Conservation (phyloP, 78 protist species). For the Acrasis kona region DNA sequence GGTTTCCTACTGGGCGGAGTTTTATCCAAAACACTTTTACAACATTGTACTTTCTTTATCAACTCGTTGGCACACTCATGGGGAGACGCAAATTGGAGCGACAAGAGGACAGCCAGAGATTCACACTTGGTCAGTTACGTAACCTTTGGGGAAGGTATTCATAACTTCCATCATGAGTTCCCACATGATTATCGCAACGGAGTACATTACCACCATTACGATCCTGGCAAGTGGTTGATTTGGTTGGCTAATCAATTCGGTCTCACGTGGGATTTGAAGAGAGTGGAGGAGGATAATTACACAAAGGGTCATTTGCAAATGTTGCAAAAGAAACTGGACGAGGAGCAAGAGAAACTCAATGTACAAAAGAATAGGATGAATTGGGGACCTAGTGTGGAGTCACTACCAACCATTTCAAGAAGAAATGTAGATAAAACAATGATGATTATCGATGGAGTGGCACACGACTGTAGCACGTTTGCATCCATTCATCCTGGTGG, state of each 20-base stretch:
- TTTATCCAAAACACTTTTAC: constrained; percentile 32
- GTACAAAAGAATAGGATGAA: not conserved
- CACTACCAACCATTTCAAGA: not conserved
- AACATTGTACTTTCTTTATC: constrained; percentile 74
- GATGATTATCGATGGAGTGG: not conserved
- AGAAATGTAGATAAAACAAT: not conserved
- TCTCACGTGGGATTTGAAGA: constrained; percentile 32
- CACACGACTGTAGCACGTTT: not conserved
- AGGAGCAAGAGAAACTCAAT: too few relatives aligned
- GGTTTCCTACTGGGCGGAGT: constrained; percentile 58
- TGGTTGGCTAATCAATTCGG: constrained; percentile 27
- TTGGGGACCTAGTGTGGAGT: constrained; percentile 3
- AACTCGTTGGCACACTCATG: constrained; percentile 73
- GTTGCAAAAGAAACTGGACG: constrained; percentile 12
- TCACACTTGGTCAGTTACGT: constrained; percentile 48
- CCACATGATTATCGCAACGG: constrained; percentile 77
- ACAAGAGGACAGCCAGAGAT: constrained; percentile 44
- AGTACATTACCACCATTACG: constrained; percentile 48
- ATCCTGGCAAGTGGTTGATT: constrained; percentile 78
- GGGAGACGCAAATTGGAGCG: constrained; percentile 56
- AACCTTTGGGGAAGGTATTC: constrained; percentile 83
- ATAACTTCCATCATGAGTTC: constrained; percentile 84
- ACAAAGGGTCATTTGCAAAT: constrained; percentile 43
- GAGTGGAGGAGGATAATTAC: not conserved
- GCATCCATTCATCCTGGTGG: constrained; percentile 28